phyloP scores from a whole-genome alignment of 2,329 filamentous ascomycete genomes.

The Cryphonectria radicalis region DNA sequence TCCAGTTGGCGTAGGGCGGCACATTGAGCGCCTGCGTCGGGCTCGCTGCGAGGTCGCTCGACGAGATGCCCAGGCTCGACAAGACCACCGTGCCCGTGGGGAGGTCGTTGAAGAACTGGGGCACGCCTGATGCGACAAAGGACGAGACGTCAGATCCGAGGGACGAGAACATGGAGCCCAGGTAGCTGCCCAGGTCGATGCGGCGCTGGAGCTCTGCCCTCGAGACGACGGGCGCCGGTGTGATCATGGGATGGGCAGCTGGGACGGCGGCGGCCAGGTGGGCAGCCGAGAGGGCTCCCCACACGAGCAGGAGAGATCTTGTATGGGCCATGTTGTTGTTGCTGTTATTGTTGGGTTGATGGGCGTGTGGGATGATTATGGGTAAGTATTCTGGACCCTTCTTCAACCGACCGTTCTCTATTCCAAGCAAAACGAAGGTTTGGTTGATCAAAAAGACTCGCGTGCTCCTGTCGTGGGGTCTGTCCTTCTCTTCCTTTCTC shows the following conservation, averaged over 20 bases:
- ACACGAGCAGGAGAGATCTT: constrained; percentile 16
- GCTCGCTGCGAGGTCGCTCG: constrained; percentile 60
- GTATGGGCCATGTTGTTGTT: constrained; percentile 19
- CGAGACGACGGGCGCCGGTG: constrained; percentile 33
- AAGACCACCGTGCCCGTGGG: constrained; percentile 65
- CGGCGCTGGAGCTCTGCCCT: constrained; percentile 41
- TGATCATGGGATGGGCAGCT: constrained; percentile 35
- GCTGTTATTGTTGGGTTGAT: background rate
- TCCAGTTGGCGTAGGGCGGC: constrained; percentile 78
- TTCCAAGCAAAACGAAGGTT: background rate
- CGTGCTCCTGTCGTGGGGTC: background rate
- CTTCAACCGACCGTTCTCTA: background rate
- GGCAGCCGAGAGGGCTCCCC: constrained; percentile 24
- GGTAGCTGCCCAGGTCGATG: constrained; percentile 52
- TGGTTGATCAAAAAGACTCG: background rate
- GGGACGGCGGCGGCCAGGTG: constrained; percentile 30
- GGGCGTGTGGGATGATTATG: no score
- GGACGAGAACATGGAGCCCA: constrained; percentile 52
- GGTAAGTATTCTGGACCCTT: no score
- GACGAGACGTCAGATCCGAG: constrained; percentile 61
- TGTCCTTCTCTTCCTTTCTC: background rate
- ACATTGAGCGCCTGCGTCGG: constrained; percentile 75
- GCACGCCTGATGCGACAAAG: constrained; percentile 66
- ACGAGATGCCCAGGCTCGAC: constrained; percentile 63
- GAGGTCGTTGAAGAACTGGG: constrained; percentile 69